These are phyloP conservation scores for Excoecaria agallocha DNA, from an alignment of 345 rosid species.

Conservation along the genomic window DNA sequence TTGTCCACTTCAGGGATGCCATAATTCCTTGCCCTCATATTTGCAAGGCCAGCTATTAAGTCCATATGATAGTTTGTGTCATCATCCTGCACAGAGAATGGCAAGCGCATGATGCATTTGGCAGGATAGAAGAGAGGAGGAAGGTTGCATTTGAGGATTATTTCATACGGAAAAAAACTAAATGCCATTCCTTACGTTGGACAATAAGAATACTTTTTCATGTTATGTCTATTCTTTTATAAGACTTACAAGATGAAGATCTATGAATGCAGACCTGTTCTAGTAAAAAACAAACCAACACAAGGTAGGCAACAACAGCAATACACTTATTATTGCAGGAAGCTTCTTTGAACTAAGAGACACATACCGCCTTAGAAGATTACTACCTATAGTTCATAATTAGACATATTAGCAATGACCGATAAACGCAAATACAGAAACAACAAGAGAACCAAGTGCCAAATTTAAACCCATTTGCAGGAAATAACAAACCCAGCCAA, in stretches of 20 bases:
- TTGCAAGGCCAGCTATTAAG: slow-evolving; percentile 91
- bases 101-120: neutral
- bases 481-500: neutral
- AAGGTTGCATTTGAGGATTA: neutral
- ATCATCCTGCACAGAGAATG: slow-evolving; percentile 58
- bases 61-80: slow-evolving; percentile 99
- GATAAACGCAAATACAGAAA: neutral
- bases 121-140: neutral
- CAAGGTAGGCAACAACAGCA: neutral
- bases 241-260: too few species aligned
- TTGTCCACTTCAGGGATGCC: slow-evolving; percentile 95
- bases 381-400: neutral
- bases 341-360: neutral
- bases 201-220: neutral
- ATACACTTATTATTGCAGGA: neutral
- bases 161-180: neutral
- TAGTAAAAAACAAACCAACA: neutral
- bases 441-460: neutral
- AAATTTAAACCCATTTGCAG: neutral
- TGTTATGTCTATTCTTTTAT: neutral
- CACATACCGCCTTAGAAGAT: neutral
- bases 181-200: neutral
- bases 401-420: neutral
- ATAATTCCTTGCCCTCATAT: slow-evolving; percentile 99
- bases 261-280: neutral